These are phyloP conservation scores for Penicillium olsonii DNA, from an alignment of 2,329 filamentous ascomycete genomes.

Conservation along the genomic window DNA sequence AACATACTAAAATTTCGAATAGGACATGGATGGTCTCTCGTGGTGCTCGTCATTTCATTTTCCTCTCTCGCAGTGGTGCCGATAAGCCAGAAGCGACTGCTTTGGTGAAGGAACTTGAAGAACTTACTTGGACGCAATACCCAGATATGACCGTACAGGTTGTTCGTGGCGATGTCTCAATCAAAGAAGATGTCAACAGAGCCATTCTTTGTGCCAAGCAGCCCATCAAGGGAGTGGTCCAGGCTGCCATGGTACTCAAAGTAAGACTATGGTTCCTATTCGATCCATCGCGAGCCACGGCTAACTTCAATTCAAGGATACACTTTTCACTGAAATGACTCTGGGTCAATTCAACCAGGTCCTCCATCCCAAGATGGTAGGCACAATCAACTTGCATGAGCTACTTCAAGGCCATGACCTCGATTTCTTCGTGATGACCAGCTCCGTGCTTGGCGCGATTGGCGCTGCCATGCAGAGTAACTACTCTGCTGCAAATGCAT, in stretches of 20 bases:
- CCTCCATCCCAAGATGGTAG: conserved; percentile 10
- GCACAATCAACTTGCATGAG: conserved; percentile 9
- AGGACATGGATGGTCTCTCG: conserved; percentile 1
- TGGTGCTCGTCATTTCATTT: conserved; percentile 18
- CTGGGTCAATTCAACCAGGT: background rate
- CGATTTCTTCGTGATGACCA: conserved; percentile 9
- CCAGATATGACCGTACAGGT: background rate
- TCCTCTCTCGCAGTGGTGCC: conserved; percentile 14
- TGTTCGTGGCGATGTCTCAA: too few relatives aligned
- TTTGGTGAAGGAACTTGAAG: conserved; percentile 8
- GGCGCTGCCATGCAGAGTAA: conserved; percentile 41
- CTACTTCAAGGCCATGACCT: background rate
- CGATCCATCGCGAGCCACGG: too few relatives aligned
- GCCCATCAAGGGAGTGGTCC: background rate
- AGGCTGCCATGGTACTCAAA: background rate
- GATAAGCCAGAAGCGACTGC: conserved; percentile 1
- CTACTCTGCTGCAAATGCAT: conserved; percentile 25
- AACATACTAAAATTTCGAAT: too few relatives aligned
- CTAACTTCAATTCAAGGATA: too few relatives aligned
- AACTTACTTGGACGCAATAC: background rate
- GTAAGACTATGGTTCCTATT: too few relatives aligned
- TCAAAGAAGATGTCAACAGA: background rate
- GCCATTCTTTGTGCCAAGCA: background rate
- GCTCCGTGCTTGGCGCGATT: conserved; percentile 27
- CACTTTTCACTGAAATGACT: too few relatives aligned